A percentile compares a stretch with the other conserved stretches of the same genome.
Conservation (phyloP, 306 rosid genomes). For the Rosa chinensis region DNA sequence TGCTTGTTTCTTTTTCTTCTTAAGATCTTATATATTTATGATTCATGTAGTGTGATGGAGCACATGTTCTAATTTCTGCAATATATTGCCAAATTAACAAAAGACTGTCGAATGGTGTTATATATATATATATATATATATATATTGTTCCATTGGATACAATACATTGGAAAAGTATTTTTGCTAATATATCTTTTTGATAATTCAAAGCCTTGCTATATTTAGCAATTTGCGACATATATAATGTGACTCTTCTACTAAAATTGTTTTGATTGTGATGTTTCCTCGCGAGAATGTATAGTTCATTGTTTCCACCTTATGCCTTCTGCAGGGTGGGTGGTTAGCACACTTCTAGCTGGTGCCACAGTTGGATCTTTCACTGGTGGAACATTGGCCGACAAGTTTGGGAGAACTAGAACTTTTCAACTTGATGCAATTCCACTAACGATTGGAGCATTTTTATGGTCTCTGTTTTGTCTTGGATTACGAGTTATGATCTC, state of each 20-base stretch:
- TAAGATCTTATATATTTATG: background rate
- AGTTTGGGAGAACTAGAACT: constrained; percentile 82
- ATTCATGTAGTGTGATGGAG: background rate
- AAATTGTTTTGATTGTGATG: background rate
- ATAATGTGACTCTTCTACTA: background rate
- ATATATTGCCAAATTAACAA: background rate
- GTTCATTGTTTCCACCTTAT: constrained; percentile 18
- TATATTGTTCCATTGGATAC: background rate
- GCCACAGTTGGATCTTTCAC: constrained; percentile 89
- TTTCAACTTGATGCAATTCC: constrained; percentile 93
- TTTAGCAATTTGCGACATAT: background rate
- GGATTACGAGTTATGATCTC: constrained; percentile 18
- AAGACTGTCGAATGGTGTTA: background rate
- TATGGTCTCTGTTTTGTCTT: constrained; percentile 53
- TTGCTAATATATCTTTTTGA: background rate
- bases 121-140: background rate
- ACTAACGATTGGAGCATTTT: constrained; percentile 71
- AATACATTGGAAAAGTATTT: background rate
- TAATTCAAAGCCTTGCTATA: background rate
- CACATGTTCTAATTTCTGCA: background rate
- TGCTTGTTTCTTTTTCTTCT: background rate
- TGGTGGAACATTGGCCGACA: constrained; percentile 93
- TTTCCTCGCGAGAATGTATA: constrained; percentile 21
- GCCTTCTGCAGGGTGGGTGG: constrained; percentile 79
- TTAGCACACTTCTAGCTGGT: constrained; percentile 82